Conservation (phyloP, 805 yeast genomes). For the Saccharomycopsis lassenensis region DNA sequence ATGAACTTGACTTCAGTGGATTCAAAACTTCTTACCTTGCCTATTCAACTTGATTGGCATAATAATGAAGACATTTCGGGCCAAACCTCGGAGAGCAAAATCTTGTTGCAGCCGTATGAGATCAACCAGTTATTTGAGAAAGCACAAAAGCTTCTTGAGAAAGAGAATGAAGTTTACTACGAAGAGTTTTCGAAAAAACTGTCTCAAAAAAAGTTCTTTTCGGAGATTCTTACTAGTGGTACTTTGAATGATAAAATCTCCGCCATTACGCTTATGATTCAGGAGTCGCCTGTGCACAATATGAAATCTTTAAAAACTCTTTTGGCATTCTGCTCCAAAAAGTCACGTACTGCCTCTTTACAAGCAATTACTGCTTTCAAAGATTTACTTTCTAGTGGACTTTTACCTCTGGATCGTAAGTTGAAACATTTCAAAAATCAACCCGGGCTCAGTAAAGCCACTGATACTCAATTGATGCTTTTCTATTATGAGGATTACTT, state of each 20-base stretch:
- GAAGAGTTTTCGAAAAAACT: constrained; percentile 65
- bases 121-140: constrained; percentile 50
- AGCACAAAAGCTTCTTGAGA: constrained; percentile 55
- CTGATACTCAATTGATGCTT: constrained; percentile 51
- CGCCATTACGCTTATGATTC: constrained; percentile 83
- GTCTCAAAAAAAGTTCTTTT: constrained; percentile 77
- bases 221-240: constrained; percentile 84
- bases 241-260: constrained; percentile 91
- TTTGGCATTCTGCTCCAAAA: constrained; percentile 71
- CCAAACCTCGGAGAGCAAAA: no score
- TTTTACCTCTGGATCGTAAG: constrained; percentile 75
- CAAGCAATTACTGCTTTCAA: constrained; percentile 84
- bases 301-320: constrained; percentile 73
- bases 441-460: constrained; percentile 35
- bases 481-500: constrained; percentile 86
- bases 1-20: constrained; percentile 36
- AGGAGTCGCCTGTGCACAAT: constrained; percentile 91
- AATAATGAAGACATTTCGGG: constrained; percentile 31
- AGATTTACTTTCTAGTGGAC: constrained; percentile 76
- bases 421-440: constrained; percentile 72
- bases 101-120: constrained; percentile 40
- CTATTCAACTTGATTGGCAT: constrained; percentile 69
- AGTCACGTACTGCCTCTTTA: constrained; percentile 85
- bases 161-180: constrained; percentile 60
- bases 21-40: constrained; percentile 45